Evolutionary conservation across 306 rosid genomes (phyloP).

Genomic region (Cicer judaicum): DNA sequence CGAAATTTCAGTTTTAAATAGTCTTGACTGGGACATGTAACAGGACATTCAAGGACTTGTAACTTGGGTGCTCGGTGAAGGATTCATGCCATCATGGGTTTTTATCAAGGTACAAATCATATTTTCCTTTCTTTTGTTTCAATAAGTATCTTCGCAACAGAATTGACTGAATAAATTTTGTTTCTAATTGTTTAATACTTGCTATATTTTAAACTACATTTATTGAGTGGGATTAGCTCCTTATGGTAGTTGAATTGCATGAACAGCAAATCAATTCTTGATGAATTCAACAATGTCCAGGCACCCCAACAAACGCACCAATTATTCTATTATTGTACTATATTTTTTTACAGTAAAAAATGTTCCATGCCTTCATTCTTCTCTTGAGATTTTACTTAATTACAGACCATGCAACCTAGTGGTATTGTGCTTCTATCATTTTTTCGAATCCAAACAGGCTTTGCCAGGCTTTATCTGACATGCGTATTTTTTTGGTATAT

Average conservation of each 20-base stretch:
- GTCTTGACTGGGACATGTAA: conserved; percentile 35
- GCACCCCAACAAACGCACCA: too few species aligned
- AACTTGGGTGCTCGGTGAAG: conserved; percentile 97
- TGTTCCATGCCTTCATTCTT: too few species aligned
- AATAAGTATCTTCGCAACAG: not conserved
- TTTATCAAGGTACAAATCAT: conserved; percentile 70
- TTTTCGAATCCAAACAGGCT: too few species aligned
- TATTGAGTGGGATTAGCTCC: not conserved
- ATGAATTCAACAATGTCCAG: too few species aligned
- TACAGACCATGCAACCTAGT: too few species aligned
- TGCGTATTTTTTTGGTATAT: not conserved
- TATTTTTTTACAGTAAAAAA: too few species aligned
- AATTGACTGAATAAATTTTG: conserved; percentile 11
- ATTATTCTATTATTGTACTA: too few species aligned
- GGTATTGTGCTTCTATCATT: too few species aligned
- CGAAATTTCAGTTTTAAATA: conserved; percentile 29
- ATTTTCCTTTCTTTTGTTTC: not conserved
- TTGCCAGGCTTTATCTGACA: too few species aligned
- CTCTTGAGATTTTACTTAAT: too few species aligned
- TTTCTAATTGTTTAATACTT: conserved; percentile 8
- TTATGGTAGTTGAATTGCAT: not conserved
- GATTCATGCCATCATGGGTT: conserved; percentile 95
- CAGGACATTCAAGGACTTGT: conserved; percentile 95
- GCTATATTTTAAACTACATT: conserved; percentile 13
- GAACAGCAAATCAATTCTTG: not conserved